Base-by-base conservation (phyloP, 441 rosid genomes). In the Euphorbia schlechtendalii region DNA sequence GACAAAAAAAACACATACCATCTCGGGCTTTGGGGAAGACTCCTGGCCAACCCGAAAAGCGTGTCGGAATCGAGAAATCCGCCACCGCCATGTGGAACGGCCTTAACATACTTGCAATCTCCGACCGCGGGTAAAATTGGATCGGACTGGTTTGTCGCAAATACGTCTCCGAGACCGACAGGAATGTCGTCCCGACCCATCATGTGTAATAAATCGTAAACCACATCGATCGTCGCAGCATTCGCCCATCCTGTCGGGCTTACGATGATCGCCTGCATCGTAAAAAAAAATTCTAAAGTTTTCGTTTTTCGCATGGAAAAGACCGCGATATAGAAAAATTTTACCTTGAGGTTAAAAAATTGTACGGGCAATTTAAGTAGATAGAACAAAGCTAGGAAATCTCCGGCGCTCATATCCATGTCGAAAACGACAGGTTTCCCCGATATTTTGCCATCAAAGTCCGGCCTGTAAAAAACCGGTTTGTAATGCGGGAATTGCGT, bases 371-470 rank as follows among this genome's bases (percentile, higher is more conserved):
- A 84, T 80, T 93, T 93, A 4, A 93, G 89, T 34, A 93, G 95
- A 68, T 84, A 93, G 63, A 93, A 80, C 13, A 93, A 84, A 55
- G 97, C 78, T 0, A 93, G 68, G 67, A 93, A 86, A 80, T 93
- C 98, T 73, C 98, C 97, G n/a, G 82, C 79, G 53, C 98, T 93
- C 98, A 93, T 90, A 66, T 93, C 98, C 91, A 87, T 93, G 77
- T 93, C 98, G 28, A 90, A 88, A 51, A 93, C 69, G 30, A 93
- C 78, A 12, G 95, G 85, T 77, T 84, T 88, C 22, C 98, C 97
- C 0, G 74, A 73, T 62, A 17, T 81, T 54, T 63, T 74, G 61
- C 60, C 75, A 59, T 70, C 76, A 30, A 83, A 78, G 59, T 83
- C 73, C 64, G 95, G 90, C 71, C 49, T 84, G 73, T 78, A 72